Base-by-base conservation (phyloP, 805 yeast species). In the Candida takata region DNA sequence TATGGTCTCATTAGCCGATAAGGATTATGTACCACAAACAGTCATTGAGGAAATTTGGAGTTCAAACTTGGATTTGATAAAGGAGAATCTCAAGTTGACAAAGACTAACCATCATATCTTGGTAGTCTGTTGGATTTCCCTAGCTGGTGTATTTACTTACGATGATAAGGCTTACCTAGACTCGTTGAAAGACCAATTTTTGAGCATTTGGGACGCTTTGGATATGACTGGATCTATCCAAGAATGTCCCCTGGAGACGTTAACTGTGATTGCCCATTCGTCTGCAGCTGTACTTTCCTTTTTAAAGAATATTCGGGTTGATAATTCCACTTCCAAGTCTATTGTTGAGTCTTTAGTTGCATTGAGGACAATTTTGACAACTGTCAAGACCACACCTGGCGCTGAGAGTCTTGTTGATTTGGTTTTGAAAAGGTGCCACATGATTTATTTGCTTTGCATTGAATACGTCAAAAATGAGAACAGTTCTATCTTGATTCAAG, bases 101-200 rank as follows among this genome's bases (percentile, higher is more conserved):
- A 45, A 55, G 8, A 29, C 57, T 29, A 36, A 64, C 41, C 51
- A 61, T 53, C 51, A 58, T 45, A 54, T 66, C 46, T 51, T 63
- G 26, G 33, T 71, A 32, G 54, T 71, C 29, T 58, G 84, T 27
- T 83, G 92, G 90, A 66, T 73, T 12, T 48, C 79, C 17, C 49
- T 83, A 16, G 63, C 68, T 41, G 90, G 90, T 3, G 54, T 81
- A 4, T 72, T 82, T 67, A 71, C 77, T 33, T 71, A 74, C 48
- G 49, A 58, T 0, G 82, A 80, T 25, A 67, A 69, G 12, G 59
- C 64, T 17, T 71, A 74, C 37, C 61, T 83, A 25, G 61, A 67
- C 34, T 62, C 74, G 37, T 79, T 79, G 43, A 59, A 70, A 11
- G 67, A 77, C 3, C 85, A 79, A 44, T 62, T 83, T 33, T 55